phyloP scores from a whole-genome alignment of 2,329 filamentous ascomycete species.

The Stemphylium beticola region DNA sequence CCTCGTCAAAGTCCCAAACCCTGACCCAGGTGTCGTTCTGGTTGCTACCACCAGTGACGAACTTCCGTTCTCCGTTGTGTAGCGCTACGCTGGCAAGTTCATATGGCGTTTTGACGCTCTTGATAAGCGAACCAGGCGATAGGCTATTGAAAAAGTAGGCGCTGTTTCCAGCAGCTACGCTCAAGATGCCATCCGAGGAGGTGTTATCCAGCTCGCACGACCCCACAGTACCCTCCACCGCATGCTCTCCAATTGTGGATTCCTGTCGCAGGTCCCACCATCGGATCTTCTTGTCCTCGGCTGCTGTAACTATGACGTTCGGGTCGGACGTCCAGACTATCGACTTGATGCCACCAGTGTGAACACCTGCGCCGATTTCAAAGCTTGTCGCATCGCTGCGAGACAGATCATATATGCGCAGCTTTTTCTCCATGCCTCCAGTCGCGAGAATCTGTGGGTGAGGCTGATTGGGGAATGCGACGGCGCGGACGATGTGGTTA shows the following conservation, averaged over 20 bases:
- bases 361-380: slow-evolving; percentile 85
- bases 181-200: slow-evolving; percentile 74
- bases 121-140: slow-evolving; percentile 72
- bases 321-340: slow-evolving; percentile 93
- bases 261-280: slow-evolving; percentile 91
- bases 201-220: slow-evolving; percentile 81
- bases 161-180: slow-evolving; percentile 91
- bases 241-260: slow-evolving; percentile 75
- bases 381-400: slow-evolving; percentile 67
- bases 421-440: slow-evolving; percentile 93
- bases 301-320: slow-evolving; percentile 87
- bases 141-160: slow-evolving; percentile 89
- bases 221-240: slow-evolving; percentile 83
- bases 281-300: slow-evolving; percentile 86
- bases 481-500: slow-evolving; percentile 91
- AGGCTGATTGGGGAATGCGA: slow-evolving; percentile 79
- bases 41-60: slow-evolving; percentile 87
- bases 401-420: slow-evolving; percentile 88
- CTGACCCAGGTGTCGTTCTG: slow-evolving; percentile 88
- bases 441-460: slow-evolving; percentile 85
- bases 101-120: slow-evolving; percentile 78
- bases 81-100: slow-evolving; percentile 91
- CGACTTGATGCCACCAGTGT: slow-evolving; percentile 90
- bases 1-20: slow-evolving; percentile 86
- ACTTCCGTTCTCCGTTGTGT: slow-evolving; percentile 78